These are phyloP conservation scores for Fusarium sp. DNA, from an alignment of 2,329 filamentous ascomycete species.

Conservation along the genomic window DNA sequence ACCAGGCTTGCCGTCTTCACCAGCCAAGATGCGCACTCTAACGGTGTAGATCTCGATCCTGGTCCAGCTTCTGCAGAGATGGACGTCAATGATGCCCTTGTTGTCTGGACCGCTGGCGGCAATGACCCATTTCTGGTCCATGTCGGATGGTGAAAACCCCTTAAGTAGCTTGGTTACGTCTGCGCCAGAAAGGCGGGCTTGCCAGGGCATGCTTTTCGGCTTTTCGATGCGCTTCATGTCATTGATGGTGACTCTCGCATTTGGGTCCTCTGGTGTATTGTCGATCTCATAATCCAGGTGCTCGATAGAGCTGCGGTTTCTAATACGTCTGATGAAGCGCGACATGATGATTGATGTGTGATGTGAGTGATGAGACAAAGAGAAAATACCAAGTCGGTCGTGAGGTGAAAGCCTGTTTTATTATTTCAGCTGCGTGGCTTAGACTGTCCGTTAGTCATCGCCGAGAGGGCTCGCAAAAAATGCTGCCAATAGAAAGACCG, in stretches of 20 bases:
- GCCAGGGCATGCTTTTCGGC: conserved; percentile 16
- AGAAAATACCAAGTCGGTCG: neutral
- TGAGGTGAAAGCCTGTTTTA: neutral
- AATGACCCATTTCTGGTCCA: conserved; percentile 30
- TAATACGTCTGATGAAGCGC: neutral
- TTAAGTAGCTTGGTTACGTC: conserved; percentile 29
- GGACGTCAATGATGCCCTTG: conserved; percentile 11
- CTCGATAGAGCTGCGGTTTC: neutral
- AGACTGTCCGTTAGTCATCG: neutral
- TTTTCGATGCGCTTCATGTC: neutral
- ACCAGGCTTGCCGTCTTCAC: neutral
- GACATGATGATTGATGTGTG: neutral
- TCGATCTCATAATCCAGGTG: neutral
- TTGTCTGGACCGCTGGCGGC: conserved; percentile 5
- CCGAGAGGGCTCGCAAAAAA: neutral
- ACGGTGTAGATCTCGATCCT: conserved; percentile 7
- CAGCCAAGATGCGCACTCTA: neutral
- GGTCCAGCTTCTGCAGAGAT: conserved; percentile 26
- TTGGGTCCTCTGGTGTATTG: neutral
- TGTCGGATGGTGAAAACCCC: conserved; percentile 7
- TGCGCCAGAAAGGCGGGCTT: conserved; percentile 7
- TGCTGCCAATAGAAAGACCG: neutral
- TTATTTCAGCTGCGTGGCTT: neutral
- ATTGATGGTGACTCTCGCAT: neutral
- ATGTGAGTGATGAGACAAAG: neutral